A percentile compares a stretch with the other conserved stretches of the same genome.
phyloP scores from a whole-genome alignment of 805 yeast species.

The Kodamaea hsintzibuensis region DNA sequence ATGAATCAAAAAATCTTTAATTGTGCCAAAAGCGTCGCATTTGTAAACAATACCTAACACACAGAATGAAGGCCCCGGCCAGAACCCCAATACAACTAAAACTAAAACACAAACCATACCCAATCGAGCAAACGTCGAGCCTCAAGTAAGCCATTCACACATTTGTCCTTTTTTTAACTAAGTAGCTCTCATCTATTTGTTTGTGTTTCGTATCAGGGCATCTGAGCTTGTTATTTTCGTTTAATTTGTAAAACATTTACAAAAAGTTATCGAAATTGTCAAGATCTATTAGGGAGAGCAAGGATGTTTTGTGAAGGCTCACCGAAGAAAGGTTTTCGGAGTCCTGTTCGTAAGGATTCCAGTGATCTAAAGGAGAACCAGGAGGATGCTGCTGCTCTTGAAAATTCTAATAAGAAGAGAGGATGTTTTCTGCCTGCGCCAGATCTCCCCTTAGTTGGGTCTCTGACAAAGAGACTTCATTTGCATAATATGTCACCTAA shows the following conservation, averaged over 20 bases:
- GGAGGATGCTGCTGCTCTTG: neutral
- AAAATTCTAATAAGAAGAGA: neutral
- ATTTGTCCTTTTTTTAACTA: neutral
- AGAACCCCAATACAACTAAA: constrained; percentile 8
- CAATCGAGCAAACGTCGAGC: neutral
- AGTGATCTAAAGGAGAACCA: neutral
- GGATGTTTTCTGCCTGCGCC: neutral
- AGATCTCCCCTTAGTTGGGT: constrained; percentile 4
- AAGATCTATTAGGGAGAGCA: neutral
- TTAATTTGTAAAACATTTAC: constrained; percentile 7
- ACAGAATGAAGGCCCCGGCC: neutral
- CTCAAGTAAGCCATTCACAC: neutral
- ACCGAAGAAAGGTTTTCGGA: neutral
- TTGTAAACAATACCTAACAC: constrained; percentile 7
- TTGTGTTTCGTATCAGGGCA: neutral
- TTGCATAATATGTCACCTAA: constrained; percentile 40
- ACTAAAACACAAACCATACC: neutral
- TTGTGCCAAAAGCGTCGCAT: neutral
- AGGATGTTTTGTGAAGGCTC: constrained; percentile 5
- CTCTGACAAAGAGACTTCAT: constrained; percentile 28
- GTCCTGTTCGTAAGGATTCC: neutral
- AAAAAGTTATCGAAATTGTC: constrained; percentile 3
- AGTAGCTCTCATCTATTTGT: neutral
- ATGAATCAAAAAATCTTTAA: neutral
- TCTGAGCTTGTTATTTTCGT: constrained; percentile 2